Evolutionary conservation across 371 early-diverging fungal genomes (phyloP), one percentile per base, ranked within the genome.

Genomic region (Nosema muscidifuracis): DNA sequence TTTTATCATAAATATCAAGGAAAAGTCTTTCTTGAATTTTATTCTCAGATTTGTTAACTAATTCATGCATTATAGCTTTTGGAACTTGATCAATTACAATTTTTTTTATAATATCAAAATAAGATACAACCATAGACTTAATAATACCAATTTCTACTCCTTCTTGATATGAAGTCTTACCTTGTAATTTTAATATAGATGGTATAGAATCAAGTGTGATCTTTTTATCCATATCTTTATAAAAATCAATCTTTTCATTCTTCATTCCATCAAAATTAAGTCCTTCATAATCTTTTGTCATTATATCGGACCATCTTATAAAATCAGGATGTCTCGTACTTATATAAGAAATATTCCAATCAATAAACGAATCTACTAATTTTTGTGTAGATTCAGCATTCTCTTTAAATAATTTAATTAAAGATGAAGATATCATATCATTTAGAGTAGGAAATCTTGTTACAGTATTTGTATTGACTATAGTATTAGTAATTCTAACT

Each of bases 321-420:
- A 97, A 97, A 81, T 97, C 95, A 6, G 95, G 95, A 79, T 97
- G 95, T 16, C 87, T 94, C 0, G 97, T 95, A 85, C 94, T 95
- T 83, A 98, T 89, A 81, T 97, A 98, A 0, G 90, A 87, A 56
- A 88, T 86, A 81, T 93, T 88, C 71, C 91, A 89, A 56, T 87
- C 83, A 60, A 93, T 87, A 83, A 92, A 80, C 67, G 88, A 87
- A 71, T 88, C 87, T 1, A 93, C 89, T 74, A 88, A 42, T 0
- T 56, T 18, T 10, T 36, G 81, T 0, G 92, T 87, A 42, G 89
- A 87, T 2, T 83, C 83, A 1, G 89, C 74, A 51, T 89, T 85
- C 80, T 90, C 90, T 43, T 88, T 88, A 50, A 93, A 79, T 28
- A 92, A 76, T 43, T 87, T 87, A n/a, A 88, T 87, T 2, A 89